These are phyloP conservation scores for Monoraphidium neglectum DNA, from an alignment of 139 green algal genomes.

Conservation along the genomic window DNA sequence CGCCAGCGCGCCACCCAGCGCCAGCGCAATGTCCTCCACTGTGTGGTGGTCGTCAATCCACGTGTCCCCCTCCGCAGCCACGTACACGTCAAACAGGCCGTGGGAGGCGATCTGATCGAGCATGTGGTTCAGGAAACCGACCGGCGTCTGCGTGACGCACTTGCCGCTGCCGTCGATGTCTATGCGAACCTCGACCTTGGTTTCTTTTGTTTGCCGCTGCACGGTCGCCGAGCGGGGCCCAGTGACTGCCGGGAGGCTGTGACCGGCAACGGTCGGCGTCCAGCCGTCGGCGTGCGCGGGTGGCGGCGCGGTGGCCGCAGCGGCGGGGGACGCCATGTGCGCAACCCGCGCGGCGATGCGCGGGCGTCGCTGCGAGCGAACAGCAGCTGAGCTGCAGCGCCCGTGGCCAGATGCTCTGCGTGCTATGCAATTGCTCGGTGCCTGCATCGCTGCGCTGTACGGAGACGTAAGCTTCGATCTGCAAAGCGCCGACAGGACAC, in stretches of 20 bases:
- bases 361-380: neutral
- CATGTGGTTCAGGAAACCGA: constrained; percentile 99
- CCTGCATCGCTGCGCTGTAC: too few relatives aligned
- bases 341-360: neutral
- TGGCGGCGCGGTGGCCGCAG: constrained; percentile 1
- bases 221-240: constrained; percentile 31
- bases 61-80: constrained; percentile 87
- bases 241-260: neutral
- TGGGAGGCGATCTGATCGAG: constrained; percentile 95
- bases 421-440: too few relatives aligned
- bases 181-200: constrained; percentile 87
- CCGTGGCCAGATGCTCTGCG: constrained; percentile 23
- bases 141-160: constrained; percentile 71
- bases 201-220: constrained; percentile 91
- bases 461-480: too few relatives aligned
- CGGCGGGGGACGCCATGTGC: neutral
- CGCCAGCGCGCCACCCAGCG: constrained; percentile 61
- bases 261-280: neutral
- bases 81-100: constrained; percentile 83
- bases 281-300: neutral
- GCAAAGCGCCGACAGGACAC: too few relatives aligned
- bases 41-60: constrained; percentile 99
- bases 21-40: constrained; percentile 95
- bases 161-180: constrained; percentile 91
- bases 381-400: neutral